A percentile compares a stretch with the other conserved stretches of the same genome.
These are phyloP conservation scores for Phytophthora syringae DNA, from an alignment of 352 stramenopile species.

Conservation along the genomic window DNA sequence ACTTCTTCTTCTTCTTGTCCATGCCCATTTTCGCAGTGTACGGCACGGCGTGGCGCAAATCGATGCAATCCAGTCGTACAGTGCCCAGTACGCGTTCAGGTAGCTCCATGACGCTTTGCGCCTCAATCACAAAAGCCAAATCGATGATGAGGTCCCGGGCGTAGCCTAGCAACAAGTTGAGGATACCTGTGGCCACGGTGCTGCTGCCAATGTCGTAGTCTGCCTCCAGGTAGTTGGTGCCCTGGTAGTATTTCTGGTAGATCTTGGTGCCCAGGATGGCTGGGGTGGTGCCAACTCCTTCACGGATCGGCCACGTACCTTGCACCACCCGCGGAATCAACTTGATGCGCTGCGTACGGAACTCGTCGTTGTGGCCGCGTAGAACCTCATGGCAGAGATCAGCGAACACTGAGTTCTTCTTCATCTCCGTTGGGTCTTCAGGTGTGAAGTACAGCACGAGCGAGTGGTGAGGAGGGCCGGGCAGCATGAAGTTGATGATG, in stretches of 20 bases:
- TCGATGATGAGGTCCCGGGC: conserved; percentile 80
- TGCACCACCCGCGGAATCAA: conserved; percentile 91
- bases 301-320: conserved; percentile 89
- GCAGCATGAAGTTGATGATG: conserved; percentile 87
- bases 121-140: conserved; percentile 85
- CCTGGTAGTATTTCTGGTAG: conserved; percentile 76
- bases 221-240: conserved; percentile 71
- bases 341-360: conserved; percentile 88
- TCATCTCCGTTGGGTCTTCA: conserved; percentile 59
- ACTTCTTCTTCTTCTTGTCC: conserved; percentile 36
- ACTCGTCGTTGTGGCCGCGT: conserved; percentile 58
- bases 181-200: conserved; percentile 67
- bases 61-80: conserved; percentile 72
- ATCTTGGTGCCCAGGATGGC: conserved; percentile 93
- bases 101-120: conserved; percentile 68
- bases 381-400: conserved; percentile 77
- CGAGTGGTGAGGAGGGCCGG: conserved; percentile 65
- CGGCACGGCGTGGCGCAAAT: conserved; percentile 60
- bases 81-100: conserved; percentile 78
- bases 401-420: conserved; percentile 73
- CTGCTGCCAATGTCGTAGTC: conserved; percentile 87
- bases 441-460: conserved; percentile 86
- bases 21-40: conserved; percentile 42
- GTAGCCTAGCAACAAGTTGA: conserved; percentile 78
- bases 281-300: conserved; percentile 89